Conservation (phyloP, 2,329 filamentous ascomycete species). For the Pseudocercospora fijiensis region DNA sequence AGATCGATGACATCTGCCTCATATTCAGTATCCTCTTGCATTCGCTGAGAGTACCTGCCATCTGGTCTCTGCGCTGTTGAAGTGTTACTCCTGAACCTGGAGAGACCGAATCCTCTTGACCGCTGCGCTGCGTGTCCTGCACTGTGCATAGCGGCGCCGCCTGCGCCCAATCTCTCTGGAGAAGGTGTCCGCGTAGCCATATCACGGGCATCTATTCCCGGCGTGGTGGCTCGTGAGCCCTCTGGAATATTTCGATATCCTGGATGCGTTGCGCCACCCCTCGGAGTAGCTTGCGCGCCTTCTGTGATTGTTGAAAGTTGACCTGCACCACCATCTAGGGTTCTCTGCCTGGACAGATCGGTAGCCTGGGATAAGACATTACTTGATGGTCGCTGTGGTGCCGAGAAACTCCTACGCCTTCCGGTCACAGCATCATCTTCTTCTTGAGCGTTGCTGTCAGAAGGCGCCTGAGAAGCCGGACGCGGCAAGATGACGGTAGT, state of each 20-base stretch:
- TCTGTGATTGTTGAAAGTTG: conserved; percentile 35
- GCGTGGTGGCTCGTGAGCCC: conserved; percentile 22
- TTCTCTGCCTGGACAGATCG: conserved; percentile 32
- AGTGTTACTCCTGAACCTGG: conserved; percentile 23
- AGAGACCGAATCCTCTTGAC: conserved; percentile 28
- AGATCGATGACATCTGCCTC: conserved; percentile 64
- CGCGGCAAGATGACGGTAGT: conserved; percentile 15
- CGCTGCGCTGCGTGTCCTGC: conserved; percentile 32
- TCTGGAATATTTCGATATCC: conserved; percentile 17
- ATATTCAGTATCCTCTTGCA: conserved; percentile 50
- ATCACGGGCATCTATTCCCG: conserved; percentile 25
- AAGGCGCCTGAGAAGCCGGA: conserved; percentile 21
- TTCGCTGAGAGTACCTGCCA: conserved; percentile 14
- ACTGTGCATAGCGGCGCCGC: conserved; percentile 30
- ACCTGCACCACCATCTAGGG: conserved; percentile 21
- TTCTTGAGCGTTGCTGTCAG: conserved; percentile 13
- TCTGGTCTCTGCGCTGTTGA: conserved; percentile 15
- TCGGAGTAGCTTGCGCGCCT: conserved; percentile 24
- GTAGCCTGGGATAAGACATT: conserved; percentile 19
- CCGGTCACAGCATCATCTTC: conserved; percentile 25
- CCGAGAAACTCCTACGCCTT: conserved; percentile 37
- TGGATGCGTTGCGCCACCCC: conserved; percentile 13
- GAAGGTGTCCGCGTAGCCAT: conserved; percentile 24
- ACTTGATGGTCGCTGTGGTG: conserved; percentile 30
- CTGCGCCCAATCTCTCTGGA: conserved; percentile 19